phyloP scores from a whole-genome alignment of 139 green algal genomes.

The Micromonas pusilla region DNA sequence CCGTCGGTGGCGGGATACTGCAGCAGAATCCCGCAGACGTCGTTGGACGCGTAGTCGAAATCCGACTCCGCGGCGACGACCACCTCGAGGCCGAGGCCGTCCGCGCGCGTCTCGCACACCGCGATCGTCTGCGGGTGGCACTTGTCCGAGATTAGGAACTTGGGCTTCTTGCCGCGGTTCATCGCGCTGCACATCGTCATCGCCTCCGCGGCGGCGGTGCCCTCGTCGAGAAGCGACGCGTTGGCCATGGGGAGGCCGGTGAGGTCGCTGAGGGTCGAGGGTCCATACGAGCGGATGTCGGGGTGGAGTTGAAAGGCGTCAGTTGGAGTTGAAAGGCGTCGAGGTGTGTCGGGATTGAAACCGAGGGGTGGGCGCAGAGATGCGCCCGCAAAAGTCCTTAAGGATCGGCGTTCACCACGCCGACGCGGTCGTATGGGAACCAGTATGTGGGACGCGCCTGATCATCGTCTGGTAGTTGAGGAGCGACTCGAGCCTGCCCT shows the following conservation, averaged over 20 bases:
- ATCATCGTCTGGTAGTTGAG: constrained; percentile 99
- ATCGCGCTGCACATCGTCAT: constrained; percentile 98
- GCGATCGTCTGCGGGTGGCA: constrained; percentile 99
- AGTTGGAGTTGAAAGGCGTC: too few species aligned
- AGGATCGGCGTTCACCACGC: too few species aligned
- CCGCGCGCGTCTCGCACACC: constrained; percentile 83
- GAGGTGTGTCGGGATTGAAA: too few species aligned
- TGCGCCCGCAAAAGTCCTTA: too few species aligned
- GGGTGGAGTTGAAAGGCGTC: too few species aligned
- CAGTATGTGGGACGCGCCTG: too few species aligned
- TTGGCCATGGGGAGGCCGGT: constrained; percentile 88
- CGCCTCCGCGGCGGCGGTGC: constrained; percentile 92
- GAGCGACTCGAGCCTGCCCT: constrained; percentile 87
- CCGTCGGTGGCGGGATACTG: constrained; percentile 96
- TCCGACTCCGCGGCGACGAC: constrained; percentile 53
- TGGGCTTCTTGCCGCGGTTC: constrained; percentile 92
- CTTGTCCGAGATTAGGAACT: constrained; percentile 77
- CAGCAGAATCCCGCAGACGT: constrained; percentile 92
- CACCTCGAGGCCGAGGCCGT: constrained; percentile 85
- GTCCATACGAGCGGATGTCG: too few species aligned
- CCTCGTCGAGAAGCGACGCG: constrained; percentile 93
- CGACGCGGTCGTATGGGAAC: too few species aligned
- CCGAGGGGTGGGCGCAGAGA: too few species aligned
- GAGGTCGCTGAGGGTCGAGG: too few species aligned
- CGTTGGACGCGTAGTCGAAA: constrained; percentile 61